These are phyloP conservation scores for Erysiphe neolycopersici DNA, from an alignment of 2,329 filamentous ascomycete species.

Conservation along the genomic window DNA sequence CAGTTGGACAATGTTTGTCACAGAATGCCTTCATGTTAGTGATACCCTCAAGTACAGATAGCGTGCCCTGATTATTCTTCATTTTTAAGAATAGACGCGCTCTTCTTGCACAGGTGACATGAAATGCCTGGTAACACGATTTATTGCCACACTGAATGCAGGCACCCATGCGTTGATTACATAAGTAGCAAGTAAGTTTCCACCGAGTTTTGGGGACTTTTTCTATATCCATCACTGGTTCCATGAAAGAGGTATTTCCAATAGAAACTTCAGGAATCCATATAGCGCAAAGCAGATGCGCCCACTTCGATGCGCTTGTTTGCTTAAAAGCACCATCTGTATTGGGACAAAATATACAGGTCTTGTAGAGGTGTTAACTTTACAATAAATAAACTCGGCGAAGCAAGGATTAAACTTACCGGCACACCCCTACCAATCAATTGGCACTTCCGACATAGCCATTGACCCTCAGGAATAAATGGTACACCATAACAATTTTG, in stretches of 20 bases:
- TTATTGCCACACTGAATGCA: slow-evolving; percentile 98
- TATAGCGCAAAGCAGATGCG: slow-evolving; percentile 84
- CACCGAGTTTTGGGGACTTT: slow-evolving; percentile 88
- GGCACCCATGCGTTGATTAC: slow-evolving; percentile 88
- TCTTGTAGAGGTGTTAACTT: slow-evolving; percentile 20
- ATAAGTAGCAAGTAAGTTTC: slow-evolving; percentile 90
- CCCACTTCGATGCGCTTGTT: slow-evolving; percentile 88
- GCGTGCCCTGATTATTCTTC: slow-evolving; percentile 67
- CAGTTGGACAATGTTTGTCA: slow-evolving; percentile 74
- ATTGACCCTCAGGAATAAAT: slow-evolving; percentile 95
- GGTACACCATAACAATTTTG: slow-evolving; percentile 98
- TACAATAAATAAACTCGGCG: neutral
- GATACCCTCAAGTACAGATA: slow-evolving; percentile 50
- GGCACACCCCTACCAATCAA: slow-evolving; percentile 77
- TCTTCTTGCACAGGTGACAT: slow-evolving; percentile 80
- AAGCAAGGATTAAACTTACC: slow-evolving; percentile 20
- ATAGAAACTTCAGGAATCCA: slow-evolving; percentile 96
- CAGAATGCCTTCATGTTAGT: slow-evolving; percentile 84
- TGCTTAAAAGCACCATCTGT: slow-evolving; percentile 97
- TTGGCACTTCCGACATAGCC: slow-evolving; percentile 92
- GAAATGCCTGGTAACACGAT: slow-evolving; percentile 87
- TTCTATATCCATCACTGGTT: slow-evolving; percentile 92
- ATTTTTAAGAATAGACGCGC: slow-evolving; percentile 80
- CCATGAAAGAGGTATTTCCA: slow-evolving; percentile 92
- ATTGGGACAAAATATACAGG: slow-evolving; percentile 95